phyloP scores from a whole-genome alignment of 805 yeast species.

The Monosporozyma aquatica region DNA sequence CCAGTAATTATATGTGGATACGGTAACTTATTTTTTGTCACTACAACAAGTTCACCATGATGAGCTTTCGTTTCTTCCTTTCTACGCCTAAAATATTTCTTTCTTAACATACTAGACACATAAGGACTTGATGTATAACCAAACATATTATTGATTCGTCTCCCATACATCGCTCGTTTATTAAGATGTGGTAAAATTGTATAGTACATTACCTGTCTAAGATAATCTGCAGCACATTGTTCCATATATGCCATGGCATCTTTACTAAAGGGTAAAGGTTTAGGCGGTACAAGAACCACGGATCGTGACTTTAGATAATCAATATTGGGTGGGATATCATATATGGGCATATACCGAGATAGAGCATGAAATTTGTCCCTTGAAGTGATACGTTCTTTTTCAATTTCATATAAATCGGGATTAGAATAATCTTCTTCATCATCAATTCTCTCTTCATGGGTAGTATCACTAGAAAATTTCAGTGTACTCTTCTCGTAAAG shows the following conservation, averaged over 20 bases:
- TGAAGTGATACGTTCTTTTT: no score
- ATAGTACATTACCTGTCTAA: conserved; percentile 13
- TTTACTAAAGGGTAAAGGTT: conserved; percentile 10
- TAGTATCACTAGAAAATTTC: conserved; percentile 7
- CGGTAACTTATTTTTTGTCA: background rate
- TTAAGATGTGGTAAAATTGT: conserved; percentile 17
- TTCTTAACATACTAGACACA: no score
- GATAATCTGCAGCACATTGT: conserved; percentile 11
- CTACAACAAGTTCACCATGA: no score
- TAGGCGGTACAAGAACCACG: conserved; percentile 7
- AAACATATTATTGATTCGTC: background rate
- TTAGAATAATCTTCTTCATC: background rate
- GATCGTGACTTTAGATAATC: background rate
- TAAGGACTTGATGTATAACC: background rate
- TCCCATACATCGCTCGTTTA: conserved; percentile 7
- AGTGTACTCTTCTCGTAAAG: conserved; percentile 20
- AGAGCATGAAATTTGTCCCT: no score
- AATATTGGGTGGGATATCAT: background rate
- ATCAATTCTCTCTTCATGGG: background rate
- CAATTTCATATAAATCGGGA: background rate
- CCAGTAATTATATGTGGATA: conserved; percentile 19
- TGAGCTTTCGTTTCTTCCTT: no score
- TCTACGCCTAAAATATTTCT: no score
- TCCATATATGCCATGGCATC: conserved; percentile 13
- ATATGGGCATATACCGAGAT: no score